Conservation (phyloP, 345 rosid species). For the Heritiera littoralis region DNA sequence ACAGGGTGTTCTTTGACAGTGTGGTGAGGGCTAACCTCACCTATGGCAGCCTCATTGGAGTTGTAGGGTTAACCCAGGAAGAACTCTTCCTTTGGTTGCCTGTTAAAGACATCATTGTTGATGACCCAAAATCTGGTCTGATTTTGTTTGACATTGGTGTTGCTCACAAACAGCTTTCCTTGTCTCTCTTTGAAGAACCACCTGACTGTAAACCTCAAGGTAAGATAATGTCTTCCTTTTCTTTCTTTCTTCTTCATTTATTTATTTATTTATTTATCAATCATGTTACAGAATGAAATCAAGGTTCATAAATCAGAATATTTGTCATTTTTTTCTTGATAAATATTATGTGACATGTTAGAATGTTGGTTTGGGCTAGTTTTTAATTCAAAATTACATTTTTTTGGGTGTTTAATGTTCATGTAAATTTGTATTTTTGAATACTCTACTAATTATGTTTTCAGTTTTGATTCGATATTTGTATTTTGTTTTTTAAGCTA, state of each 20-base stretch:
- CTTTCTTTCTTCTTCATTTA: too few species aligned
- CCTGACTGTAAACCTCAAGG: slow-evolving; percentile 74
- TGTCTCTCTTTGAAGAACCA: slow-evolving; percentile 86
- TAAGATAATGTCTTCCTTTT: not conserved
- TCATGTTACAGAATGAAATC: not conserved
- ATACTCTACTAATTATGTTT: too few species aligned
- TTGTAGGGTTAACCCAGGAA: slow-evolving; percentile 72
- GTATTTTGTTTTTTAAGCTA: too few species aligned
- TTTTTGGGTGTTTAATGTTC: too few species aligned
- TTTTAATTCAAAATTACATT: too few species aligned
- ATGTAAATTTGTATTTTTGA: not conserved
- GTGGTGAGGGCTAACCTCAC: slow-evolving; percentile 81
- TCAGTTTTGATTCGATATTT: too few species aligned
- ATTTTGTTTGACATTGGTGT: slow-evolving; percentile 88
- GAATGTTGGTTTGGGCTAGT: too few species aligned
- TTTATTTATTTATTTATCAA: not conserved
- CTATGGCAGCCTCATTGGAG: slow-evolving; percentile 69
- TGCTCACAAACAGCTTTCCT: slow-evolving; percentile 78
- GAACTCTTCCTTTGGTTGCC: slow-evolving; percentile 92
- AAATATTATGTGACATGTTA: too few species aligned
- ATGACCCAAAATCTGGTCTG: slow-evolving; percentile 77
- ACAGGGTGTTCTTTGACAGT: slow-evolving; percentile 60
- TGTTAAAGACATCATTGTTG: slow-evolving; percentile 75
- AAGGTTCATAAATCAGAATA: not conserved
- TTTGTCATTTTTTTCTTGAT: not conserved